Conservation (phyloP, 176 grass and related monocot species). For the Rhynchospora breviuscula region DNA sequence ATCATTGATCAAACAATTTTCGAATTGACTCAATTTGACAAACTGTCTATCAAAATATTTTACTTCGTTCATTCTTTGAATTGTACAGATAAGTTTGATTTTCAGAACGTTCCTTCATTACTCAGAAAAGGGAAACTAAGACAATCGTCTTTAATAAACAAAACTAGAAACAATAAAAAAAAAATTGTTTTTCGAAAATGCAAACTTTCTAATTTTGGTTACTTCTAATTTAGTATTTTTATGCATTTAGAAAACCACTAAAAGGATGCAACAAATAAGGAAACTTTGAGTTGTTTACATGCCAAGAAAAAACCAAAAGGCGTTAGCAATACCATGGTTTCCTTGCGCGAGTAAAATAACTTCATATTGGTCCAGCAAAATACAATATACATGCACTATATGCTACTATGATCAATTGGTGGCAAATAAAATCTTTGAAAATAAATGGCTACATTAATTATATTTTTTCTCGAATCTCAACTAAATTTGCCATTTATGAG, state of each 20-base stretch:
- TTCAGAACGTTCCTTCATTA: background rate
- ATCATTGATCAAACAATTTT: background rate
- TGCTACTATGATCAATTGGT: too few species aligned
- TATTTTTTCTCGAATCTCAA: too few species aligned
- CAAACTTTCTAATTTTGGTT: background rate
- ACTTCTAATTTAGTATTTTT: background rate
- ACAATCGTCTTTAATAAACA: background rate
- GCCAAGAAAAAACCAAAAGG: background rate
- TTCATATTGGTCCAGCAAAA: background rate
- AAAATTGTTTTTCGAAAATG: background rate
- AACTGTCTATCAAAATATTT: background rate
- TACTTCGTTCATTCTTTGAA: too few species aligned
- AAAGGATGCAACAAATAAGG: background rate
- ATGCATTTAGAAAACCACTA: background rate
- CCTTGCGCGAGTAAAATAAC: background rate
- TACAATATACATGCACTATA: background rate
- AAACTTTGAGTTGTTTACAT: background rate
- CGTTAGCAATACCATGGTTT: too few species aligned
- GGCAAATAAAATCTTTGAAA: too few species aligned
- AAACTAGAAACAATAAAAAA: background rate
- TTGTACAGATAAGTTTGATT: background rate
- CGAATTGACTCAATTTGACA: background rate
- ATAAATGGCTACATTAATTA: too few species aligned
- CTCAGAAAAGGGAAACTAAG: background rate
- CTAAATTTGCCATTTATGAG: background rate